Conservation (phyloP, 164 flowering plant species). For the Akebia trifoliata region DNA sequence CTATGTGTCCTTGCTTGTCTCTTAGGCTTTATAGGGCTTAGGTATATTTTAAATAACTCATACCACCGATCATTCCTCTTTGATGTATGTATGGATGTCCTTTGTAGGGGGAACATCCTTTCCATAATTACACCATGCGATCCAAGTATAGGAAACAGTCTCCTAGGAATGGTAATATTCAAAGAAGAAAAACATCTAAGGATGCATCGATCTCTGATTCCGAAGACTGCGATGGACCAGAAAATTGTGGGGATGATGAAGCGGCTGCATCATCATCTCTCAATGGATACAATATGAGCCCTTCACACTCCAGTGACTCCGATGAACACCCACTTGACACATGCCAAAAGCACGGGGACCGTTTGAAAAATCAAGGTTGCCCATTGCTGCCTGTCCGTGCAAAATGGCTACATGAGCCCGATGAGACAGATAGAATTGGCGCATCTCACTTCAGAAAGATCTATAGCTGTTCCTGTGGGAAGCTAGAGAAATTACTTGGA, state of each 20-base stretch:
- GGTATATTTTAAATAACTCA: no score
- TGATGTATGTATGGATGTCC: not conserved
- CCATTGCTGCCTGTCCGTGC: conserved; percentile 37
- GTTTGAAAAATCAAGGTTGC: conserved; percentile 17
- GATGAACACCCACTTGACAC: conserved; percentile 20
- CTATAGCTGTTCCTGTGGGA: conserved; percentile 57
- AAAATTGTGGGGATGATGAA: conserved; percentile 18
- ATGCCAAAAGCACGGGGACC: conserved; percentile 11
- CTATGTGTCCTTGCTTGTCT: no score
- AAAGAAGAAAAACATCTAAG: conserved; percentile 20
- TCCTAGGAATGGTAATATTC: conserved; percentile 15
- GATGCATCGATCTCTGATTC: conserved; percentile 22
- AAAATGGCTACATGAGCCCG: conserved; percentile 86
- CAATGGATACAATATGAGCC: conserved; percentile 12
- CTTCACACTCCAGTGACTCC: conserved; percentile 11
- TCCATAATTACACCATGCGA: conserved; percentile 80
- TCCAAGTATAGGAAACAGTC: conserved; percentile 60
- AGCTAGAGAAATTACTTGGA: conserved; percentile 49
- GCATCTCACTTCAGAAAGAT: conserved; percentile 86
- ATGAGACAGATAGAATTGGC: conserved; percentile 60
- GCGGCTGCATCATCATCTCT: conserved; percentile 7
- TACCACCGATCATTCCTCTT: not conserved
- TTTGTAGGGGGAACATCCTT: conserved; percentile 83
- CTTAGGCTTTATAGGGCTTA: not conserved
- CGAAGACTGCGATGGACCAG: conserved; percentile 36